These are phyloP conservation scores for Calycina herbarum DNA, from an alignment of 2,329 filamentous ascomycete species.

Conservation along the genomic window DNA sequence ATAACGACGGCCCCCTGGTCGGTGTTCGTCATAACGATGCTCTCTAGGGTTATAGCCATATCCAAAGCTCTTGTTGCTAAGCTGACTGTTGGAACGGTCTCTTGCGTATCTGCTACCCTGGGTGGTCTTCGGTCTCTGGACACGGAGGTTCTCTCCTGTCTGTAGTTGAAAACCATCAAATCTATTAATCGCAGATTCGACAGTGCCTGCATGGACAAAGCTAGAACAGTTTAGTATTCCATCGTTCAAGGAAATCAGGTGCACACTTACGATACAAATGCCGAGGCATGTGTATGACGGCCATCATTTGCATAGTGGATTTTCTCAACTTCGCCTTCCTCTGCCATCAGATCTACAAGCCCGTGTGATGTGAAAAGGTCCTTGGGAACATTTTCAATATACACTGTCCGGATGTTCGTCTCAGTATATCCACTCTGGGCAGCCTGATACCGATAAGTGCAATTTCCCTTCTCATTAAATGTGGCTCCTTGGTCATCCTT, in stretches of 20 bases:
- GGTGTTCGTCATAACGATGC: neutral
- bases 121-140: neutral
- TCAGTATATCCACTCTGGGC: neutral
- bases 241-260: neutral
- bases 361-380: slow-evolving; percentile 21
- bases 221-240: neutral
- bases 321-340: slow-evolving; percentile 27
- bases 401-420: slow-evolving; percentile 19
- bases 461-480: neutral
- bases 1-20: neutral
- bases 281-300: slow-evolving; percentile 4
- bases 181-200: slow-evolving; percentile 18
- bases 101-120: neutral
- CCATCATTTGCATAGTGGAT: slow-evolving; percentile 21
- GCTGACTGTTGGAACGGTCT: slow-evolving; percentile 14
- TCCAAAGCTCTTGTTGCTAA: slow-evolving; percentile 12
- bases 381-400: slow-evolving; percentile 16
- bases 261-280: slow-evolving; percentile 29
- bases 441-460: slow-evolving; percentile 7
- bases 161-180: slow-evolving; percentile 1
- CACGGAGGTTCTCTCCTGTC: neutral
- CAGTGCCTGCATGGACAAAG: slow-evolving; percentile 9
- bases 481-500: neutral
- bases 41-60: neutral
- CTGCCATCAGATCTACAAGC: slow-evolving; percentile 26